Base-by-base conservation (phyloP, 768 basidiomycete species). In the Floccularia luteovirens region DNA sequence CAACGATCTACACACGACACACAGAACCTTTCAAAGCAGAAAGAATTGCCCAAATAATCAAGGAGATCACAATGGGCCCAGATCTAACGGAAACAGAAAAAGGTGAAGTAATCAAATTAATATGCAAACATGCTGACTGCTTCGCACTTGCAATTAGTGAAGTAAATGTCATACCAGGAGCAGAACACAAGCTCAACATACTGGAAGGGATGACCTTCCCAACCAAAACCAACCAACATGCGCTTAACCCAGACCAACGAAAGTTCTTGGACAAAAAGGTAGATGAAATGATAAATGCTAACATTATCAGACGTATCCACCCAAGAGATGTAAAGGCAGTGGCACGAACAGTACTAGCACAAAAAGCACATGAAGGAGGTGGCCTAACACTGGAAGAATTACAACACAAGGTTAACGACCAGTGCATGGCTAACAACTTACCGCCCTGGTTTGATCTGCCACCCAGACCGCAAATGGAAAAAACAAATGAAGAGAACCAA, bases 131-230 rank as follows among this genome's bases (percentile, higher is more conserved):
- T 37, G 63, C 69, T 0, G 66, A 70, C 43, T 47, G 56, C 20
- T 73, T 68, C 40, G 63, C 65, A 4, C 45, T 69, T 1, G 56
- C 60, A 0, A 45, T 69, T 5, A 53, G 55, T 14, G 65, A 73
- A 41, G 68, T 72, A 2, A 36, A 32, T 1, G 44, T 49, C 0
- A 58, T 70, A 0, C 31, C 49, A 5, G 60, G 56, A 1, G 57
- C 56, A 3, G 48, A 50, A 1, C 66, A 70, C 44, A 42, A 35
- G 1, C 51, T 70, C 3, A 49, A 62, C 34, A 52, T 72, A 1
- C 57, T 57, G 0, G 33, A 44, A 11, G 54, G 48, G 3, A 36
- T 48, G 0, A 53, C 20, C 7, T 63, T 72, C 43, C 46, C 47
- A 1, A 62, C 36, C 1, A 63, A 61, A 16, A 48, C 63, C 0